These are phyloP conservation scores for Calonectria hongkongensis DNA, from an alignment of 2,329 filamentous ascomycete genomes.

Conservation along the genomic window DNA sequence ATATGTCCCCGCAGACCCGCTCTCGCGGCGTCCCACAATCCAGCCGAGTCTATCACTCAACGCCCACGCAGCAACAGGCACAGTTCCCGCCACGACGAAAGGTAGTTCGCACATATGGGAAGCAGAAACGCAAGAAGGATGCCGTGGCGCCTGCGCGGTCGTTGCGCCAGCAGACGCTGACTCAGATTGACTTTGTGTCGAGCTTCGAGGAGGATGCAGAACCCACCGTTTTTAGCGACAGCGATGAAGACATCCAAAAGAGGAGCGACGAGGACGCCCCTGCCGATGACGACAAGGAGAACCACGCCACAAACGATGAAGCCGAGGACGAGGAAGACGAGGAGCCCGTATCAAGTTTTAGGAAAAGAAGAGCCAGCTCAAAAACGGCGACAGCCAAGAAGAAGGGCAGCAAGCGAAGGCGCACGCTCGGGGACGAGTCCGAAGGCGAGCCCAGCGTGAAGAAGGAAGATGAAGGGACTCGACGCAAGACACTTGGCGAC, in stretches of 20 bases:
- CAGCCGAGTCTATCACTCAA: constrained; percentile 62
- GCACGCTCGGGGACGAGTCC: constrained; percentile 54
- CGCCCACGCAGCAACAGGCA: constrained; percentile 61
- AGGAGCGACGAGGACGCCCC: constrained; percentile 25
- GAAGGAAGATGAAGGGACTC: constrained; percentile 41
- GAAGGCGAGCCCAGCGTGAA: constrained; percentile 45
- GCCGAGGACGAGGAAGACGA: constrained; percentile 48
- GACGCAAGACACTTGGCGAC: constrained; percentile 60
- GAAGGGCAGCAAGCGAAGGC: constrained; percentile 51
- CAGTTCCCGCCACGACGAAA: constrained; percentile 62
- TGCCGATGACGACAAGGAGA: constrained; percentile 45
- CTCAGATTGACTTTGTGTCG: constrained; percentile 64
- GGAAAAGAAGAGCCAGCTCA: constrained; percentile 48
- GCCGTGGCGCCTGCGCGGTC: constrained; percentile 43
- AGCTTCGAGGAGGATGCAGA: constrained; percentile 58
- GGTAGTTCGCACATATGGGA: constrained; percentile 60
- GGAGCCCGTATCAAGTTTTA: constrained; percentile 50
- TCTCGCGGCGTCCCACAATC: constrained; percentile 61
- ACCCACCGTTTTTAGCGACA: constrained; percentile 54
- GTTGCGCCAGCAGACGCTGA: constrained; percentile 65
- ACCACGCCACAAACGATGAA: constrained; percentile 43
- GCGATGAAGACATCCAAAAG: constrained; percentile 51
- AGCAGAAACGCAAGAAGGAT: constrained; percentile 50
- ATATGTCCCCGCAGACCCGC: constrained; percentile 62
- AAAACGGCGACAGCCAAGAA: constrained; percentile 42